Evolutionary conservation across 1,284 basidiomycete genomes (phyloP).

Genomic region (Entoloma clypeatum): DNA sequence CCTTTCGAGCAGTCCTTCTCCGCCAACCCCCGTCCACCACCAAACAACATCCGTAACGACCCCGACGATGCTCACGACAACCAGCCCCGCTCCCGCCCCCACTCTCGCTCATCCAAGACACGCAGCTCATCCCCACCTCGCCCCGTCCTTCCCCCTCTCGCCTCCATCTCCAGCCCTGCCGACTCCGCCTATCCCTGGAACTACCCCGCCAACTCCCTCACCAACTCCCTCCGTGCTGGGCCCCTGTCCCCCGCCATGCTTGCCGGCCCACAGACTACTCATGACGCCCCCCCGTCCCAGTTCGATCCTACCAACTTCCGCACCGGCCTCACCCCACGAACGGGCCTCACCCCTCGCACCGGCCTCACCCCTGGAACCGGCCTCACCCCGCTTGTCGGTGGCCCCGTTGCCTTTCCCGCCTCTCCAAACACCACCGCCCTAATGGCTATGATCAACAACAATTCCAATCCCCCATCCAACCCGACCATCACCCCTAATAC

Average conservation of each 20-base stretch:
- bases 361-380: constrained; percentile 82
- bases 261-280: constrained; percentile 67
- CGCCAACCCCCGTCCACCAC: constrained; percentile 46
- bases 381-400: constrained; percentile 82
- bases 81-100: constrained; percentile 32
- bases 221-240: constrained; percentile 82
- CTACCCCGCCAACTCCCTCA: constrained; percentile 51
- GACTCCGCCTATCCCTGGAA: constrained; percentile 75
- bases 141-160: constrained; percentile 81
- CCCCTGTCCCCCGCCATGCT: constrained; percentile 96
- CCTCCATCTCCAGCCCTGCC: constrained; percentile 81
- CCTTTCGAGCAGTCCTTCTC: constrained; percentile 96
- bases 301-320: constrained; percentile 81
- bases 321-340: constrained; percentile 83
- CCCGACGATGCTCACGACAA: no score
- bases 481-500: constrained; percentile 90
- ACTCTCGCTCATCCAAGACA: constrained; percentile 26
- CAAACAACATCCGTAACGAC: constrained; percentile 48
- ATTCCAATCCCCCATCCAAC: constrained; percentile 43
- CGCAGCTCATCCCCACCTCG: constrained; percentile 37
- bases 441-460: constrained; percentile 85
- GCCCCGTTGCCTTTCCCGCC: constrained; percentile 74
- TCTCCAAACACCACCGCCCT: constrained; percentile 92
- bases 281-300: constrained; percentile 35
- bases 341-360: constrained; percentile 80